These are phyloP conservation scores for Malus asiatica DNA, from an alignment of 306 rosid genomes.

Conservation along the genomic window DNA sequence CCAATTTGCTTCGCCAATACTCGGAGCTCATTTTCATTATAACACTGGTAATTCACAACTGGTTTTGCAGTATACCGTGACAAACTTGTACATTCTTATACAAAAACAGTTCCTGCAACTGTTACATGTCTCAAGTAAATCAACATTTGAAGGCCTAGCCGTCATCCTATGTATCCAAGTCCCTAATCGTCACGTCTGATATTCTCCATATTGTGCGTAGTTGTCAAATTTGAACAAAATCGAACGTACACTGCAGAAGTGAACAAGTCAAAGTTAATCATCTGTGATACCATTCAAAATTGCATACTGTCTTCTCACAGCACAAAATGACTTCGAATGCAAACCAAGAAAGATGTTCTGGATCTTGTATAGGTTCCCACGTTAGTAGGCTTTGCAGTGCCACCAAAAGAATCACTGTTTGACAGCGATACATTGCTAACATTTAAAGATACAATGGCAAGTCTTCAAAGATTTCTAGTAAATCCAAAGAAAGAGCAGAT, in stretches of 20 bases:
- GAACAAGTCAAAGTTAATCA: slow-evolving; percentile 3
- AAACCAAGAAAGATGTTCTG: not conserved
- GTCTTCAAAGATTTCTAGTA: not conserved
- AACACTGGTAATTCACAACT: not conserved
- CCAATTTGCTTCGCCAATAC: not conserved
- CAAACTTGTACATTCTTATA: not conserved
- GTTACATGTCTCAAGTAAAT: not conserved
- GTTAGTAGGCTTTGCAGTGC: too few species aligned
- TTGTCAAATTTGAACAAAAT: slow-evolving; percentile 54
- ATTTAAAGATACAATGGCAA: not conserved
- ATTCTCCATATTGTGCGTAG: slow-evolving; percentile 65
- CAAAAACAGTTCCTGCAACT: not conserved
- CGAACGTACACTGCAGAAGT: slow-evolving; percentile 47
- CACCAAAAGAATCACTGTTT: not conserved
- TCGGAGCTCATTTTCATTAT: not conserved
- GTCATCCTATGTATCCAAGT: slow-evolving; percentile 60
- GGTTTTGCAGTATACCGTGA: not conserved
- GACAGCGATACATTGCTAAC: not conserved
- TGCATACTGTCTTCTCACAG: not conserved
- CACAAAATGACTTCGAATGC: not conserved
- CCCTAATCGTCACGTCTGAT: slow-evolving; percentile 61
- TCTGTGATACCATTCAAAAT: not conserved
- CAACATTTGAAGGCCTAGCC: slow-evolving; percentile 4
- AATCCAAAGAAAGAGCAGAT: not conserved
- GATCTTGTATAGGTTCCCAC: too few species aligned